phyloP scores from a whole-genome alignment of 2,329 filamentous ascomycete species.

The Fusarium oligoseptatum region DNA sequence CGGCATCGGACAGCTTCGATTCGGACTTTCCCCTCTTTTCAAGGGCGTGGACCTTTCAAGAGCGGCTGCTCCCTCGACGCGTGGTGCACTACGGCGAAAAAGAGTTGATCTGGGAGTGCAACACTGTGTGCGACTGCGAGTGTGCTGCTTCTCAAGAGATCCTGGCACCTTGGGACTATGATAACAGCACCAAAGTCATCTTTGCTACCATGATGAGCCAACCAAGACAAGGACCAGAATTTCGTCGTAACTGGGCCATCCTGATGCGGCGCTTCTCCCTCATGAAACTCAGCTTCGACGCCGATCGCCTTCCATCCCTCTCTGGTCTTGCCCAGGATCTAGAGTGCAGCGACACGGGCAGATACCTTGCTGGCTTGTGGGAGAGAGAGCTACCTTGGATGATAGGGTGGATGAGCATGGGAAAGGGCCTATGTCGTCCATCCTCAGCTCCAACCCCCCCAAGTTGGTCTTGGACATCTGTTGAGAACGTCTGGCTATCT shows the following conservation, averaged over 20 bases:
- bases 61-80: not conserved
- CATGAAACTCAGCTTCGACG: not conserved
- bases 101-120: not conserved
- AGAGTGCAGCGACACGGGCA: not conserved
- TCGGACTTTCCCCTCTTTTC: not conserved
- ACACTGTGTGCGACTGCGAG: not conserved
- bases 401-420: not conserved
- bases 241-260: not conserved
- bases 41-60: not conserved
- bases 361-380: not conserved
- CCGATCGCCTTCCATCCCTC: not conserved
- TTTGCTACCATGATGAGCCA: not conserved
- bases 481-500: not conserved
- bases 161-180: not conserved
- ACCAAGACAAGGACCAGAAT: not conserved
- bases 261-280: not conserved
- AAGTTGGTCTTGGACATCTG: not conserved
- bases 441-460: not conserved
- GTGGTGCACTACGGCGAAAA: not conserved
- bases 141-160: not conserved
- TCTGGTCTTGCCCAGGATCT: not conserved
- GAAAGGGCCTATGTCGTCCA: not conserved
- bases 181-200: not conserved
- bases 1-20: not conserved
- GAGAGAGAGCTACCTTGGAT: not conserved